Percentiles rank a stretch among this genome's conserved stretches.
phyloP scores from a whole-genome alignment of 2,329 filamentous ascomycete genomes.

The Ophioceras dolichostomum region DNA sequence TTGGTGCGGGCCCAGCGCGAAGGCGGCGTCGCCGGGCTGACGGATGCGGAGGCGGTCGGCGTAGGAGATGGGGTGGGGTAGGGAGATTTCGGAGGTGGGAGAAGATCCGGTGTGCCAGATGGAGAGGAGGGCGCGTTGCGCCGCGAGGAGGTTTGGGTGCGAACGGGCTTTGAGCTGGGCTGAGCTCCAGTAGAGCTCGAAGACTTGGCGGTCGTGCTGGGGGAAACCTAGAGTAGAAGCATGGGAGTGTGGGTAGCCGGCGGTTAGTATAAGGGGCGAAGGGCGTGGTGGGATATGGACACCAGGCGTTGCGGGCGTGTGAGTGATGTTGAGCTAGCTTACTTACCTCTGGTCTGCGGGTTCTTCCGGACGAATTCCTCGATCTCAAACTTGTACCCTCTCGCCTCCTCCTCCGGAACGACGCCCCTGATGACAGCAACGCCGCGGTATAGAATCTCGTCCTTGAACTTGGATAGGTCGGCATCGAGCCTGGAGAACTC shows the following conservation, averaged over 20 bases:
- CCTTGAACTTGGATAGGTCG: conserved; percentile 20
- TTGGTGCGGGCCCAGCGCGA: conserved; percentile 61
- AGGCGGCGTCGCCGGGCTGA: conserved; percentile 56
- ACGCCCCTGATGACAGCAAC: conserved; percentile 54
- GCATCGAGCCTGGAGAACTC: conserved; percentile 30
- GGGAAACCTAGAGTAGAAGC: conserved; percentile 57
- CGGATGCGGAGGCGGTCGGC: conserved; percentile 63
- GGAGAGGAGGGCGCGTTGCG: conserved; percentile 53
- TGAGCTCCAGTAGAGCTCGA: conserved; percentile 64
- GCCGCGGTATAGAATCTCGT: conserved; percentile 48
- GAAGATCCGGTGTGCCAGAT: too few relatives aligned
- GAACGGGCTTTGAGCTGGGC: conserved; percentile 56
- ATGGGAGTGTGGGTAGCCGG: too few relatives aligned
- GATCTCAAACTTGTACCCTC: conserved; percentile 51
- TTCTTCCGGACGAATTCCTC: conserved; percentile 55
- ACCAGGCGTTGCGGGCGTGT: too few relatives aligned
- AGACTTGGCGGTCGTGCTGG: conserved; percentile 53
- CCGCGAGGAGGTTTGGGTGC: conserved; percentile 49
- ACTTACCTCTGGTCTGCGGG: conserved; percentile 38
- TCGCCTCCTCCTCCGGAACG: conserved; percentile 47
- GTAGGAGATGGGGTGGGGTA: conserved; percentile 46
- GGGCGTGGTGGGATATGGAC: too few relatives aligned
- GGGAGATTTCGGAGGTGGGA: too few relatives aligned
- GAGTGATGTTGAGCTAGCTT: not conserved
- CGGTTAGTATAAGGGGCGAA: too few relatives aligned